These are phyloP conservation scores for Blastocystis sp. DNA, from an alignment of 352 stramenopile genomes.

Conservation along the genomic window DNA sequence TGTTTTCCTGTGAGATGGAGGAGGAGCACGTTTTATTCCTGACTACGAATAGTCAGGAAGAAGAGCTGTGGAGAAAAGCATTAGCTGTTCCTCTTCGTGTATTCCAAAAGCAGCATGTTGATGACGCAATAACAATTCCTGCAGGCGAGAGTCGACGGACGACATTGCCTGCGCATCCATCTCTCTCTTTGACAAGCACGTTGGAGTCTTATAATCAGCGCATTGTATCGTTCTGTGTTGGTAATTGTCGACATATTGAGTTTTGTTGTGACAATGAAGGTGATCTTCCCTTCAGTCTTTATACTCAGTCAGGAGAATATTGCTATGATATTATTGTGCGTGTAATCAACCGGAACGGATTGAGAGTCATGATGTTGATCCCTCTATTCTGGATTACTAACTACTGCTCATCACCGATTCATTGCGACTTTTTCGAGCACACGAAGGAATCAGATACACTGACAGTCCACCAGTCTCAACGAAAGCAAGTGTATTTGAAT, in stretches of 20 bases:
- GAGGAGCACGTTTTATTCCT: not conserved
- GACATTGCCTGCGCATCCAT: conserved; percentile 1
- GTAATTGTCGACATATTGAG: not conserved
- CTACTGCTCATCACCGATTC: not conserved
- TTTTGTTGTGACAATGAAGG: conserved; percentile 40
- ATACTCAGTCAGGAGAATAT: not conserved
- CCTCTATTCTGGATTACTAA: not conserved
- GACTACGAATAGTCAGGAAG: not conserved
- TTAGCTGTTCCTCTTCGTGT: not conserved
- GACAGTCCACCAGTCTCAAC: not conserved
- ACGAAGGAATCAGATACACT: not conserved
- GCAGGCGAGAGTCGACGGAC: not conserved
- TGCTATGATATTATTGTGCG: not conserved
- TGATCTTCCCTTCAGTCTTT: not conserved
- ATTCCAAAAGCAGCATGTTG: not conserved
- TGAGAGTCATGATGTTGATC: not conserved
- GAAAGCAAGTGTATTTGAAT: conserved; percentile 20
- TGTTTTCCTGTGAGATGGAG: not conserved
- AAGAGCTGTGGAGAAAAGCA: not conserved
- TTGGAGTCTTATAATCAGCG: conserved; percentile 34
- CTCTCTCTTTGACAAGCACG: not conserved
- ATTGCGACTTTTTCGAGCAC: not conserved
- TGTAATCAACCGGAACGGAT: not conserved
- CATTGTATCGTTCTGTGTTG: not conserved
- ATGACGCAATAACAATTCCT: not conserved